Conservation (phyloP, 108 stramenopile species). For the Skeletonema grethae region DNA sequence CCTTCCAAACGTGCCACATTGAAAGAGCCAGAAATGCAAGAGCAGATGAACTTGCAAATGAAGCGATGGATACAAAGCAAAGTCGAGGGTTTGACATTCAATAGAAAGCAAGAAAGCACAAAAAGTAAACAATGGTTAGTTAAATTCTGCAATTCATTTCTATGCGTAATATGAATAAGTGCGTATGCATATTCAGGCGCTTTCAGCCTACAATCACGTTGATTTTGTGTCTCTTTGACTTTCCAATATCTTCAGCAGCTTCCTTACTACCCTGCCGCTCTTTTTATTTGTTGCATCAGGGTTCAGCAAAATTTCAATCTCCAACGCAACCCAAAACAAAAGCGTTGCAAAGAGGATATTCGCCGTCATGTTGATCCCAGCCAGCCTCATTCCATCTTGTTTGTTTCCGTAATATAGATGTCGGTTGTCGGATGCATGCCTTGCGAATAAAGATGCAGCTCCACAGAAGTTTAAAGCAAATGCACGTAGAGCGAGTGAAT, state of each 20-base stretch:
- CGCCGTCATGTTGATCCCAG: constrained; percentile 22
- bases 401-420: constrained; percentile 16
- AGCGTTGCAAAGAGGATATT: constrained; percentile 40
- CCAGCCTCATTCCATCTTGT: constrained; percentile 7
- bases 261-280: constrained; percentile 9
- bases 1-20: constrained; percentile 65
- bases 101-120: not conserved
- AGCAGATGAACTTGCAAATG: constrained; percentile 84
- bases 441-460: constrained; percentile 38
- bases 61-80: constrained; percentile 70
- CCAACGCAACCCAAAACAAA: constrained; percentile 40
- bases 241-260: constrained; percentile 11
- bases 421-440: constrained; percentile 37
- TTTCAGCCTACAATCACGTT: not conserved
- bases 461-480: constrained; percentile 45
- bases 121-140: not conserved
- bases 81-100: constrained; percentile 46
- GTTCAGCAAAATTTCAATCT: constrained; percentile 16
- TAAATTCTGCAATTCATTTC: not conserved
- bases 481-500: constrained; percentile 23
- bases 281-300: not conserved
- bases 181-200: not conserved
- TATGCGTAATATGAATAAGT: not conserved
- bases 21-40: constrained; percentile 67
- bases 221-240: not conserved